These are phyloP conservation scores for Avena eriantha DNA, from an alignment of 176 grass and related monocot genomes.

Conservation along the genomic window DNA sequence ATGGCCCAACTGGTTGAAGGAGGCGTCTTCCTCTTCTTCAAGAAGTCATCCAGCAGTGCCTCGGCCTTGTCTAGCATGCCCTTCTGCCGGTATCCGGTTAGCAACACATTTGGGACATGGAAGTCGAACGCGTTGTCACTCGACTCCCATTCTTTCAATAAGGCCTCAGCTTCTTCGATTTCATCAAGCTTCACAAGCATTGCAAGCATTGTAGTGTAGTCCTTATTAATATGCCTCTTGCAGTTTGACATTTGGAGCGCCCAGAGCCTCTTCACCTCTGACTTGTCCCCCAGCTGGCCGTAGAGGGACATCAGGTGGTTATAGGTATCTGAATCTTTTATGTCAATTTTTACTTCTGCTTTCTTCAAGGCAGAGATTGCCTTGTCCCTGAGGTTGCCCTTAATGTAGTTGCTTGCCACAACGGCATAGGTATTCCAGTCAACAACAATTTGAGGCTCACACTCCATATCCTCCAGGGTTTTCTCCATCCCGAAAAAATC, in stretches of 20 bases:
- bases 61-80: conserved; percentile 74
- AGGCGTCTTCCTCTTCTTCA: conserved; percentile 69
- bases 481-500: conserved; percentile 83
- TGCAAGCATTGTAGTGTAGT: conserved; percentile 71
- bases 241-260: conserved; percentile 69
- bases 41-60: conserved; percentile 52
- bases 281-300: conserved; percentile 65
- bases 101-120: conserved; percentile 70
- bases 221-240: conserved; percentile 69
- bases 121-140: conserved; percentile 64
- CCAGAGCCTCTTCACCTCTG: conserved; percentile 70
- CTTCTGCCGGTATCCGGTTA: conserved; percentile 64
- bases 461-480: conserved; percentile 81
- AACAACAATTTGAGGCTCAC: conserved; percentile 81
- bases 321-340: conserved; percentile 51
- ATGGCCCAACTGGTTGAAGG: conserved; percentile 71
- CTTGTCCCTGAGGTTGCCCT: conserved; percentile 55
- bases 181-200: conserved; percentile 69
- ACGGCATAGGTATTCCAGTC: conserved; percentile 90
- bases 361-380: conserved; percentile 71
- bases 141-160: conserved; percentile 84
- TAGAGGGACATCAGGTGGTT: conserved; percentile 77
- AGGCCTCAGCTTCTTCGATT: conserved; percentile 67
- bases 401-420: conserved; percentile 77
- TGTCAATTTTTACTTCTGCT: conserved; percentile 70